A percentile compares a stretch with the other conserved stretches of the same genome.
phyloP scores from a whole-genome alignment of 208 protist genomes.

The Leishmania gerbilli region DNA sequence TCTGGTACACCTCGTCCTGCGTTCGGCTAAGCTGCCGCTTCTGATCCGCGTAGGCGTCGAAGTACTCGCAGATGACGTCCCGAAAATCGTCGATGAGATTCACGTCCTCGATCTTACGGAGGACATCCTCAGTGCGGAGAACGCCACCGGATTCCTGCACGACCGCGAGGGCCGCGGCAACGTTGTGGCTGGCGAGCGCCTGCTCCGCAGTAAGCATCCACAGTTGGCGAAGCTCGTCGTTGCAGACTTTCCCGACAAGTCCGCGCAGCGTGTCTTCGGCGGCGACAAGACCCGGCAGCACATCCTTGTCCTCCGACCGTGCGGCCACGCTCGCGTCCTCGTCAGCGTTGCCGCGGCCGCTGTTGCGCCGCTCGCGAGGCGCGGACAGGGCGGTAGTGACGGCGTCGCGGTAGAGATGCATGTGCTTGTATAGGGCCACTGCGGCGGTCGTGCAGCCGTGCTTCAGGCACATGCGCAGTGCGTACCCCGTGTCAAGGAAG shows the following conservation, averaged over 20 bases:
- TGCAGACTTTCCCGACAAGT: slow-evolving; percentile 51
- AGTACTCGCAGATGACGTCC: slow-evolving; percentile 89
- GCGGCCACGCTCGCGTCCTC: too few species aligned
- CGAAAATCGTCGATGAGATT: slow-evolving; percentile 94
- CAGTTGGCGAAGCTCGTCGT: slow-evolving; percentile 88
- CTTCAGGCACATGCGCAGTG: slow-evolving; percentile 89
- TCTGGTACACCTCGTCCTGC: slow-evolving; percentile 90
- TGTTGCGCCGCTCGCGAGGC: background rate
- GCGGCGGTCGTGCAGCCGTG: slow-evolving; percentile 66
- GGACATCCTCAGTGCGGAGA: slow-evolving; percentile 96
- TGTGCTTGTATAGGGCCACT: slow-evolving; percentile 91
- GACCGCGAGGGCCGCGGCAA: slow-evolving; percentile 76
- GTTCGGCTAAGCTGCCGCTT: slow-evolving; percentile 82
- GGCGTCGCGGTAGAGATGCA: slow-evolving; percentile 95
- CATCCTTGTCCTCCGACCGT: background rate
- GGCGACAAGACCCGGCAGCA: slow-evolving; percentile 61
- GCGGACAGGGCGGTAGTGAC: slow-evolving; percentile 83
- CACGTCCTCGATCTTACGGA: slow-evolving; percentile 94
- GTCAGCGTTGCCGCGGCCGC: background rate
- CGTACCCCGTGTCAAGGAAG: slow-evolving; percentile 92
- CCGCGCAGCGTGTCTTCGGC: slow-evolving; percentile 79
- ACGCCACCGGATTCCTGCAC: slow-evolving; percentile 68
- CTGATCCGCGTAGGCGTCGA: slow-evolving; percentile 90
- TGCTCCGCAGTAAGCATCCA: slow-evolving; percentile 93
- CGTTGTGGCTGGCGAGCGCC: slow-evolving; percentile 81